These are phyloP conservation scores for Colletotrichum endophyticum DNA, from an alignment of 2,329 filamentous ascomycete species.

Conservation along the genomic window DNA sequence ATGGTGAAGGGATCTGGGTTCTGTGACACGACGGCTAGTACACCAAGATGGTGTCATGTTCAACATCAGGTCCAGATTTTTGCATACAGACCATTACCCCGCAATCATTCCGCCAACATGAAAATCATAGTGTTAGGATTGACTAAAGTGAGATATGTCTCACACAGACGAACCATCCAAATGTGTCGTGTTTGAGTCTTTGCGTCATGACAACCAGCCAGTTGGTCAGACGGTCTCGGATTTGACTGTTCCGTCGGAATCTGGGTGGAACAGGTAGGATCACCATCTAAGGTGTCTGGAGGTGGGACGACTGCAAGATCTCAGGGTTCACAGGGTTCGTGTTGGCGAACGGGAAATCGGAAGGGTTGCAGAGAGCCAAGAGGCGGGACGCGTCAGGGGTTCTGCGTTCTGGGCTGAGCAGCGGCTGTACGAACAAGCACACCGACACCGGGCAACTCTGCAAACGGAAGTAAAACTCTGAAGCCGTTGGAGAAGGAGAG, in stretches of 20 bases:
- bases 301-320: neutral
- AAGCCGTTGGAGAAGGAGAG: neutral
- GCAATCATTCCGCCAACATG: neutral
- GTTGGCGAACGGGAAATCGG: neutral
- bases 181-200: neutral
- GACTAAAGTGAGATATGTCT: neutral
- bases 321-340: neutral
- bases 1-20: neutral
- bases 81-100: neutral
- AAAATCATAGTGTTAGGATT: neutral
- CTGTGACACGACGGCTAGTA: neutral
- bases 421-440: neutral
- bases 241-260: neutral
- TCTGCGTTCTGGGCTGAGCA: neutral
- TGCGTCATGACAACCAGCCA: neutral
- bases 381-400: neutral
- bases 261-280: neutral
- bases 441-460: neutral
- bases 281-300: neutral
- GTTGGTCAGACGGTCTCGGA: neutral
- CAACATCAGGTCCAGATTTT: neutral
- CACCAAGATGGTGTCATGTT: neutral
- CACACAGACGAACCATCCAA: neutral
- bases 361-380: neutral
- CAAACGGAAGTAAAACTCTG: neutral